phyloP scores from a whole-genome alignment of 805 yeast species.

The Osmozyma mogii region DNA sequence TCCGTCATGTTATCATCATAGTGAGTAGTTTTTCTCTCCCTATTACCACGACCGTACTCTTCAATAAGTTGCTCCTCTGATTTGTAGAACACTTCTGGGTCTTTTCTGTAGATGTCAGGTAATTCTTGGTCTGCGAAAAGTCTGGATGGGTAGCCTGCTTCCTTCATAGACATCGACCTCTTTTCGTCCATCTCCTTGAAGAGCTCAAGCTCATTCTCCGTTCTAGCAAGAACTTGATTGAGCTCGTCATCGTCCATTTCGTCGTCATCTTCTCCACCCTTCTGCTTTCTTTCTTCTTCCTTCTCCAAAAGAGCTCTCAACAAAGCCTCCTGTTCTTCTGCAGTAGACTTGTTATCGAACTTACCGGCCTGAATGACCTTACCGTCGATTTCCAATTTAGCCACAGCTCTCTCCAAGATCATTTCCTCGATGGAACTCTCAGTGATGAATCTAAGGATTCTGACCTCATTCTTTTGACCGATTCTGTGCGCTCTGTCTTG shows the following conservation, averaged over 20 bases:
- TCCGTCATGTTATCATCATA: not conserved
- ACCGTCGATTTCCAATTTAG: constrained; percentile 79
- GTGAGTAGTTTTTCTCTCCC: not conserved
- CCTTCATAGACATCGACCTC: constrained; percentile 31
- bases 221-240: constrained; percentile 64
- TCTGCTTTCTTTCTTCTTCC: too few relatives aligned
- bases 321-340: constrained; percentile 81
- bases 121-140: not conserved
- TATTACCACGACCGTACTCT: constrained; percentile 25
- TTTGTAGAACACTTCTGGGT: not conserved
- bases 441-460: constrained; percentile 72
- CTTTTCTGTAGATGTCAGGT: not conserved
- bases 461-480: constrained; percentile 82
- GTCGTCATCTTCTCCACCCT: constrained; percentile 41
- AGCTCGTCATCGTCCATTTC: constrained; percentile 66
- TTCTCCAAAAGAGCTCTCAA: constrained; percentile 65
- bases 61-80: constrained; percentile 23
- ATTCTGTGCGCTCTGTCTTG: constrained; percentile 88
- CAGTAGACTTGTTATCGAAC: constrained; percentile 77
- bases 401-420: constrained; percentile 74
- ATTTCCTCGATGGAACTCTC: constrained; percentile 80
- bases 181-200: constrained; percentile 58
- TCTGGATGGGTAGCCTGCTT: not conserved
- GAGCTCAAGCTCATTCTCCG: constrained; percentile 48
- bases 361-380: constrained; percentile 90